phyloP scores from a whole-genome alignment of 768 basidiomycete species.

The Sutorius australiensis region DNA sequence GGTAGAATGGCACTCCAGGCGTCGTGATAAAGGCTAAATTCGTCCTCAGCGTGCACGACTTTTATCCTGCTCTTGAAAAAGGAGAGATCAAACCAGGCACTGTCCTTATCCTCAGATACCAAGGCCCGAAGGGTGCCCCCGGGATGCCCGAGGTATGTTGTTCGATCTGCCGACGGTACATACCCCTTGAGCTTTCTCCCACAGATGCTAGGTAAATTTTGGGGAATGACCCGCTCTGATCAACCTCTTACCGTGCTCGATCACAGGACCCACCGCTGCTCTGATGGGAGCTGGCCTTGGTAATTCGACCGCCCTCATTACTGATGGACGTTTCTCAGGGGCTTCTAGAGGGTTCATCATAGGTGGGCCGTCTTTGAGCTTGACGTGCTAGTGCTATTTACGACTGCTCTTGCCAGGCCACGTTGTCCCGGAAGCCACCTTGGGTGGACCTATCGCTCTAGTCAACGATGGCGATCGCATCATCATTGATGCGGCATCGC shows the following conservation, averaged over 20 bases:
- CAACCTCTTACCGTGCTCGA: slow-evolving; percentile 7
- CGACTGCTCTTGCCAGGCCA: slow-evolving; percentile 43
- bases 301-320: slow-evolving; percentile 75
- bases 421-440: slow-evolving; percentile 60
- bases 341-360: slow-evolving; percentile 69
- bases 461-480: slow-evolving; percentile 81
- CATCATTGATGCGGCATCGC: slow-evolving; percentile 63
- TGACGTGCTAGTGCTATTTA: slow-evolving; percentile 36
- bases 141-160: slow-evolving; percentile 77
- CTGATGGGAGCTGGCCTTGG: slow-evolving; percentile 82
- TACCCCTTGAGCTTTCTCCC: slow-evolving; percentile 1
- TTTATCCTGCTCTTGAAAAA: slow-evolving; percentile 68
- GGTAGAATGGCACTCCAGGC: slow-evolving; percentile 32
- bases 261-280: slow-evolving; percentile 69
- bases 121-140: slow-evolving; percentile 88
- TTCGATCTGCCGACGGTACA: neutral
- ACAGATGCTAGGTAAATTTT: slow-evolving; percentile 43
- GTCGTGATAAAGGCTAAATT: neutral
- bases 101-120: slow-evolving; percentile 81
- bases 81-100: slow-evolving; percentile 75
- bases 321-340: slow-evolving; percentile 87
- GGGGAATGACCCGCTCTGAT: neutral
- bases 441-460: slow-evolving; percentile 86
- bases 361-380: slow-evolving; percentile 29
- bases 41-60: slow-evolving; percentile 51